Evolutionary conservation across 1,284 basidiomycete species (phyloP).

Genomic region (Sphaerobolus stellatus): DNA sequence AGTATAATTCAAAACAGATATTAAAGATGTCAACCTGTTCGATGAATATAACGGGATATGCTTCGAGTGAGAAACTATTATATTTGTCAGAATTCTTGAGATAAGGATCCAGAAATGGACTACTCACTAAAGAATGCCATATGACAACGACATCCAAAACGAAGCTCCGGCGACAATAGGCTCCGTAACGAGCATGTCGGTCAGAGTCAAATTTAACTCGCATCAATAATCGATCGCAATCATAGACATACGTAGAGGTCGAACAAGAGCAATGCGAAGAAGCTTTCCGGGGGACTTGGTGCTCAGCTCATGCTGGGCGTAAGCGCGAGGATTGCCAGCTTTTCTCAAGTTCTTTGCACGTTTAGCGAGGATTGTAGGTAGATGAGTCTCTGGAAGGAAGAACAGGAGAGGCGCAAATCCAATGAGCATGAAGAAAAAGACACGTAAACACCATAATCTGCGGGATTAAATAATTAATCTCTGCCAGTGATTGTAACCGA

Average conservation of each 20-base stretch:
- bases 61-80: constrained; percentile 28
- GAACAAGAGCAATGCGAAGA: constrained; percentile 20
- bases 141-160: constrained; percentile 26
- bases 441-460: constrained; percentile 29
- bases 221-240: background rate
- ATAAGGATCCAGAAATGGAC: constrained; percentile 3
- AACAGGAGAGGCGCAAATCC: constrained; percentile 24
- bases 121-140: constrained; percentile 31
- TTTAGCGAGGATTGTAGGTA: constrained; percentile 23
- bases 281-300: constrained; percentile 18
- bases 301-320: constrained; percentile 25
- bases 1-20: background rate
- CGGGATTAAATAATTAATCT: background rate
- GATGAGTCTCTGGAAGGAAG: constrained; percentile 28
- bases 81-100: background rate
- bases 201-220: background rate
- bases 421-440: constrained; percentile 25
- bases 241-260: constrained; percentile 23
- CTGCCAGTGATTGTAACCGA: background rate
- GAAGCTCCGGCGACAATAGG: constrained; percentile 29
- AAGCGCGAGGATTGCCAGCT: constrained; percentile 19
- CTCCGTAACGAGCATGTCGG: constrained; percentile 28
- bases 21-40: constrained; percentile 16
- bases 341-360: constrained; percentile 21
- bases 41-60: constrained; percentile 28